phyloP scores from a whole-genome alignment of 106 monocot genomes.

The Vanilla planifolia region DNA sequence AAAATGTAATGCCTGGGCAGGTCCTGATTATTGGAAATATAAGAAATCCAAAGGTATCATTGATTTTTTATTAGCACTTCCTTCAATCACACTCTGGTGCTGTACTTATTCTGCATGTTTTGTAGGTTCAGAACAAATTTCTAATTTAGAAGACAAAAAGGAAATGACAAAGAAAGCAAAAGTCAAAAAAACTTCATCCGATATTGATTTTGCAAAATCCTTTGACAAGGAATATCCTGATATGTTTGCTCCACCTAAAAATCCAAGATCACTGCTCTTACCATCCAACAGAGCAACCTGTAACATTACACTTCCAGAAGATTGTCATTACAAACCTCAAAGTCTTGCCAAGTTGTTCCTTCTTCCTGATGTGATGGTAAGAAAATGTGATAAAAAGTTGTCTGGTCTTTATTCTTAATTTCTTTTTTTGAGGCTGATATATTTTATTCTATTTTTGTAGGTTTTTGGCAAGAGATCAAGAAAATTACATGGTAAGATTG shows the following conservation, averaged over 20 bases:
- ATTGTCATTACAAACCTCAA: slow-evolving; percentile 85
- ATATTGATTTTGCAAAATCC: slow-evolving; percentile 62
- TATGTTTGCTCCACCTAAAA: slow-evolving; percentile 62
- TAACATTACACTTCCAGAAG: slow-evolving; percentile 83
- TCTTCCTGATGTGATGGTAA: slow-evolving; percentile 70
- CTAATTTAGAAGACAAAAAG: slow-evolving; percentile 19
- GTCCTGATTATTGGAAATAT: slow-evolving; percentile 97
- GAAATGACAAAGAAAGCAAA: slow-evolving; percentile 39
- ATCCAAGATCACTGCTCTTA: slow-evolving; percentile 50
- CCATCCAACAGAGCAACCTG: slow-evolving; percentile 38
- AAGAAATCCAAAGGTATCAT: slow-evolving; percentile 67
- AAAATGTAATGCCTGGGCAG: slow-evolving; percentile 94
- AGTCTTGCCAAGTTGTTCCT: slow-evolving; percentile 80
- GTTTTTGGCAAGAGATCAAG: slow-evolving; percentile 54
- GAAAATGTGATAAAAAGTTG: neutral
- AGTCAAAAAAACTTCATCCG: slow-evolving; percentile 31
- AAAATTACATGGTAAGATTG: slow-evolving; percentile 42
- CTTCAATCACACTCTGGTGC: neutral
- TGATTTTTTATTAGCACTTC: neutral
- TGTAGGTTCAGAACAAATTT: slow-evolving; percentile 42
- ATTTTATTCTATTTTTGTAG: slow-evolving; percentile 33
- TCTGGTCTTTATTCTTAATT: neutral
- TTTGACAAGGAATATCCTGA: slow-evolving; percentile 35
- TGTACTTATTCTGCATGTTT: neutral
- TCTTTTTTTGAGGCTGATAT: neutral